These are phyloP conservation scores for Apiotrichum akiyoshidainum DNA, from an alignment of 1,284 basidiomycete species.

Conservation along the genomic window DNA sequence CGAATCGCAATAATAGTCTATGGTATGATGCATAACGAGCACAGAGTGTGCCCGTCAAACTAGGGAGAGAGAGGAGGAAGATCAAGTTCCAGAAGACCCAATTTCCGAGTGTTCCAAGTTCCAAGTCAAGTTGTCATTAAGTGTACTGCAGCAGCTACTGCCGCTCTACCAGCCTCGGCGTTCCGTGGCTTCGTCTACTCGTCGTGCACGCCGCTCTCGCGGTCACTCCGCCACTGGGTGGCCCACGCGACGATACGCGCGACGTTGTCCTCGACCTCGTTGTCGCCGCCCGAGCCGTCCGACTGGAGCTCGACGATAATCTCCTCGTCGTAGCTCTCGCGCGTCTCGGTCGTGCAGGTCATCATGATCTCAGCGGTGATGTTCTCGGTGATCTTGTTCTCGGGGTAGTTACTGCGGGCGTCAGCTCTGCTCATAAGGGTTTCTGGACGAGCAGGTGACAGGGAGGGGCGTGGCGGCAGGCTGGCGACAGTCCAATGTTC, in stretches of 20 bases:
- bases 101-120: no score
- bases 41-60: no score
- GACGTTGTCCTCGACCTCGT: conserved; percentile 79
- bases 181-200: conserved; percentile 6
- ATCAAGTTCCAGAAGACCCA: no score
- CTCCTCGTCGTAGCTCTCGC: conserved; percentile 74
- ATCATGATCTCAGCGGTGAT: conserved; percentile 99
- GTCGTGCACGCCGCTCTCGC: conserved; percentile 32
- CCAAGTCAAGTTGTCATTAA: no score
- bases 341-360: conserved; percentile 82
- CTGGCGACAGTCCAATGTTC: no score
- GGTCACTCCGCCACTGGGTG: conserved; percentile 66
- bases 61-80: no score
- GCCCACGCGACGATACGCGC: conserved; percentile 83
- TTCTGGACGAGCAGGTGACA: background rate
- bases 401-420: conserved; percentile 67
- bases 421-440: background rate
- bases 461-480: background rate
- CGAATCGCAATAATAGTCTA: no score
- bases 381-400: conserved; percentile 97
- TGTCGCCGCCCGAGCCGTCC: conserved; percentile 63
- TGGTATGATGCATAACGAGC: no score
- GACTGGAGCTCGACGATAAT: conserved; percentile 84
- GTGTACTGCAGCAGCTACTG: no score
- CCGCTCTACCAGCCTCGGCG: no score